phyloP scores from a whole-genome alignment of 75 land plant genomes.

The Ceratopteris richardii region DNA sequence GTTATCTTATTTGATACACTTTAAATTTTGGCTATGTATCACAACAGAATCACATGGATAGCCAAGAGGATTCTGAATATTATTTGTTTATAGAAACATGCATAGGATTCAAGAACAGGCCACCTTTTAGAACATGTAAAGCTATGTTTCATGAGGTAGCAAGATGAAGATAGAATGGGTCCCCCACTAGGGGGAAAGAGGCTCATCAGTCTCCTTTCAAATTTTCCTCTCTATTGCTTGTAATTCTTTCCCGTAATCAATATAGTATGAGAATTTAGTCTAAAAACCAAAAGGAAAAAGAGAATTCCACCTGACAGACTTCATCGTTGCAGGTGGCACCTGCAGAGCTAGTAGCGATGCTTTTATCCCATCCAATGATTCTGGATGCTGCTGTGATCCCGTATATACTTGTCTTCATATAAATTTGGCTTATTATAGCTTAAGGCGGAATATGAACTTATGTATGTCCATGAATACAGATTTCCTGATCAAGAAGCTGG shows the following conservation, averaged over 20 bases:
- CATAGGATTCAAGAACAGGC: no score
- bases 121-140: no score
- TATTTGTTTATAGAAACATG: no score
- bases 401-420: constrained; percentile 3
- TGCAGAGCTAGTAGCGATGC: constrained; percentile 16
- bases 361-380: constrained; percentile 18
- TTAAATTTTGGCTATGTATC: no score
- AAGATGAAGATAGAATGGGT: not conserved
- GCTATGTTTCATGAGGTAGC: not conserved
- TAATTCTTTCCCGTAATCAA: not conserved
- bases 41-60: no score
- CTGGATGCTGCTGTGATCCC: constrained; percentile 25
- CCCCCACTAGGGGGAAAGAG: no score
- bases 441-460: not conserved
- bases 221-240: no score
- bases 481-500: constrained; percentile 48
- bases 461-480: constrained; percentile 14
- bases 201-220: no score
- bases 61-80: no score
- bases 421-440: not conserved
- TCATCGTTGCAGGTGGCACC: constrained; percentile 25
- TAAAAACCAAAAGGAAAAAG: not conserved
- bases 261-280: not conserved
- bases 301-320: not conserved
- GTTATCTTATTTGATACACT: no score